Evolutionary conservation across 768 basidiomycete species (phyloP).

Genomic region (Steccherinum ochraceum): DNA sequence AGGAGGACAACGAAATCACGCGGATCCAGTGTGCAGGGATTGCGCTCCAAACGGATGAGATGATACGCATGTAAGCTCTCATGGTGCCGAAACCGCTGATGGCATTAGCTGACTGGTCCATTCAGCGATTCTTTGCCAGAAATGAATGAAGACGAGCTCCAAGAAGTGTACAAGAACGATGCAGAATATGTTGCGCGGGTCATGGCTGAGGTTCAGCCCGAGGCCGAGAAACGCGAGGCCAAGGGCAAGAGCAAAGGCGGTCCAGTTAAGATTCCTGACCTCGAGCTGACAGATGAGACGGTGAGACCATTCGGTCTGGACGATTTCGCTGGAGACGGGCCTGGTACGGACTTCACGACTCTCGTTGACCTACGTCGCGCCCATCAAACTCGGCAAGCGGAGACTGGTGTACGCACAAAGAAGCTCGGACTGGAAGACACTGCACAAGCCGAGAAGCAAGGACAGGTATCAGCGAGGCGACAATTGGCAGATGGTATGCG

Average conservation of each 20-base stretch:
- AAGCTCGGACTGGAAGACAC: not conserved
- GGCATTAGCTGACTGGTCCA: too few species aligned
- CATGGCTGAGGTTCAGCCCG: not conserved
- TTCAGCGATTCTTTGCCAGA: constrained; percentile 1
- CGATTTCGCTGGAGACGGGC: not conserved
- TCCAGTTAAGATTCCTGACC: not conserved
- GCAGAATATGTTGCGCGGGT: not conserved
- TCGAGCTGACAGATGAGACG: not conserved
- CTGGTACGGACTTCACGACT: not conserved
- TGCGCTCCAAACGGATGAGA: not conserved
- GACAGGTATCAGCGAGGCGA: not conserved
- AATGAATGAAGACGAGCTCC: constrained; percentile 1
- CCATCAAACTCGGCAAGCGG: constrained; percentile 5
- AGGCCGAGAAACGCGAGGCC: not conserved
- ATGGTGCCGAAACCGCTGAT: not conserved
- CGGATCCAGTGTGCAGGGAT: not conserved
- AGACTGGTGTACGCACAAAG: not conserved
- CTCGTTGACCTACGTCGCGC: not conserved
- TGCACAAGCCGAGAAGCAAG: not conserved
- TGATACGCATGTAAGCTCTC: not conserved
- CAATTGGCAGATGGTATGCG: not conserved
- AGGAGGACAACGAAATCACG: not conserved
- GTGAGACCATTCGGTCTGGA: not conserved
- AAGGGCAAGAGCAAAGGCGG: not conserved
- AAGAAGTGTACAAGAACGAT: not conserved